Evolutionary conservation across 306 rosid genomes (phyloP), one percentile per base, ranked within the genome.

Genomic region (Cicer cuneatum): DNA sequence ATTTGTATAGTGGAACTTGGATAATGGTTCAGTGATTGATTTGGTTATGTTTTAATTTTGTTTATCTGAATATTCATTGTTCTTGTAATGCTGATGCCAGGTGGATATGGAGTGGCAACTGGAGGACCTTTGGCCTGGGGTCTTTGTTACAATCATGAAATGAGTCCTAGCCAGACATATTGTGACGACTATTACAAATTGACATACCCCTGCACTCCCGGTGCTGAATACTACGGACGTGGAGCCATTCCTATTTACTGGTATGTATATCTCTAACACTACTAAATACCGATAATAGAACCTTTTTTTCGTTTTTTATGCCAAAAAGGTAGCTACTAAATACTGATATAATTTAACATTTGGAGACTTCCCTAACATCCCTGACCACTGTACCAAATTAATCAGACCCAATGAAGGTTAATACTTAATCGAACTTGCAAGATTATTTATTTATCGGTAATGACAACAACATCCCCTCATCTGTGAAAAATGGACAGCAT

Each of bases 91-190:
- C 67, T 80, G 9, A 35, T 80, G 74, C 54, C 87, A 94, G 99
- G 99, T 83, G 99, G 99, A 65, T 92, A 87, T 81, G 99, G 98
- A 77, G 99, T 94, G 85, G 93, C 92, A 42, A 90, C 97, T 0
- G 99, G 99, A 84, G 99, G 99, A 73, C 97, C 99, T 11, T 76
- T 78, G 66, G 97, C 98, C 14, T 94, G 91, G 91, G 99, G 99
- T 54, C 96, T 94, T 40, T 94, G 99, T 83, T 94, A 85, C 84
- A 94, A 90, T 85, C 90, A 68, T 79, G 99, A 94, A 83, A 80
- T 94, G 97, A 94, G 99, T 85, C 99, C 98, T 39, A 87, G 87
- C 83, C 99, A 92, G 82, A 49, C 78, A 53, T 94, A 94, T 83
- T 94, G 99, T 57, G 89, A 94, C 54, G 96, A 94, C 15, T 90